These are phyloP conservation scores for Chalara sp. DNA, from an alignment of 2,329 filamentous ascomycete species.

Conservation along the genomic window DNA sequence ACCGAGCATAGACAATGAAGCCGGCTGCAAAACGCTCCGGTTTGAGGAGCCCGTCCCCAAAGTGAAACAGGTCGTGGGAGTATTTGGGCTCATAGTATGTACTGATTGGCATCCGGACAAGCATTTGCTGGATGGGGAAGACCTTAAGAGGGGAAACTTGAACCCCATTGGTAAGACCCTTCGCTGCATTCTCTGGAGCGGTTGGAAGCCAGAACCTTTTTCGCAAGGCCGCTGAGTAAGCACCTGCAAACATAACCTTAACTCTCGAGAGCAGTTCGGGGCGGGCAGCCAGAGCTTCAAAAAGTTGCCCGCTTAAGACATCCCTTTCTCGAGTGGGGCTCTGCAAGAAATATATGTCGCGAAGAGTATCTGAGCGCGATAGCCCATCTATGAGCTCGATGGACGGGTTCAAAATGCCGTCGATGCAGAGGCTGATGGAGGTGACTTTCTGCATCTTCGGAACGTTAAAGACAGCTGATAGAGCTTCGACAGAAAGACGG, in stretches of 20 bases:
- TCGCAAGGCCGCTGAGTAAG: background rate
- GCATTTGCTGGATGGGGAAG: constrained; percentile 3
- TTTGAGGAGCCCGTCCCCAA: background rate
- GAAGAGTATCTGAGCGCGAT: constrained; percentile 1
- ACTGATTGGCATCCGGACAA: background rate
- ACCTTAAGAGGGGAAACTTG: background rate
- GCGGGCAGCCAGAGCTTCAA: background rate
- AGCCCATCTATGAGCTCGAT: constrained; percentile 1
- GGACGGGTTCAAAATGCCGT: background rate
- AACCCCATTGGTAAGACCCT: background rate
- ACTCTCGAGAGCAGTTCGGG: background rate
- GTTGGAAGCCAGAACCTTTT: constrained; percentile 1
- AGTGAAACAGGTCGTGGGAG: background rate
- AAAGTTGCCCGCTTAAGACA: background rate
- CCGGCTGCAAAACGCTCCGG: background rate
- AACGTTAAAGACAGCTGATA: background rate
- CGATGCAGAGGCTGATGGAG: constrained; percentile 3
- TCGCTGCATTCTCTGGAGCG: background rate
- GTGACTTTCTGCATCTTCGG: background rate
- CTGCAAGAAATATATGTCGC: background rate
- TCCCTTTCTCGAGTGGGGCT: constrained; percentile 1
- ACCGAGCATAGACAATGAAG: background rate
- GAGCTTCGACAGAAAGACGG: background rate
- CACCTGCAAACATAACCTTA: background rate
- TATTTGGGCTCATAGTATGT: background rate